Conservation (phyloP, 306 rosid species). For the Erythrophleum fordii region DNA sequence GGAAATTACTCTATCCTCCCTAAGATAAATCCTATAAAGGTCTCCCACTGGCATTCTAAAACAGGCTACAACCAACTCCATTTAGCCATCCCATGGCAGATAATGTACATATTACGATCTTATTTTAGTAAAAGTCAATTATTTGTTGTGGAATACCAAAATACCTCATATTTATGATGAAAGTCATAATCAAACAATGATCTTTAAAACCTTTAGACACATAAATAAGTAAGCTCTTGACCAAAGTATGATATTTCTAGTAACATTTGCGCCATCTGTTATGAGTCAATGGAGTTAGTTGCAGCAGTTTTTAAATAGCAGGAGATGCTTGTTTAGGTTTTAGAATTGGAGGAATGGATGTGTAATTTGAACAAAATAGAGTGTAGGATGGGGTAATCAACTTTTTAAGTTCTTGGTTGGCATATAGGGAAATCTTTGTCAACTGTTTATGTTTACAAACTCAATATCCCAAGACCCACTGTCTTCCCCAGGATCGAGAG, state of each 20-base stretch:
- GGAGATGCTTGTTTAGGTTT: constrained; percentile 15
- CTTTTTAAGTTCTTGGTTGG: neutral
- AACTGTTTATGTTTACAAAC: neutral
- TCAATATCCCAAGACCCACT: neutral
- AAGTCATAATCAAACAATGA: neutral
- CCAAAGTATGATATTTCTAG: neutral
- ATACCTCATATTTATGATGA: constrained; percentile 1
- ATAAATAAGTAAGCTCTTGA: neutral
- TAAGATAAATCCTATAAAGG: neutral
- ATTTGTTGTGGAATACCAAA: neutral
- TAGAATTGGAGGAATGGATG: neutral
- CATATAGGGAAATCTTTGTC: neutral
- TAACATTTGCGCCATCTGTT: neutral
- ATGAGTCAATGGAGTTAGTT: neutral
- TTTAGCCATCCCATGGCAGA: constrained; percentile 1
- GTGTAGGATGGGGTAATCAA: neutral
- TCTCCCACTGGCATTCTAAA: neutral
- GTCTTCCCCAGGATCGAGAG: neutral
- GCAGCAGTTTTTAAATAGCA: neutral
- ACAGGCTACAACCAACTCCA: constrained; percentile 16
- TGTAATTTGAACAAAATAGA: neutral
- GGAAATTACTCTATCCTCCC: constrained; percentile 30
- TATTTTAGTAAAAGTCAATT: constrained; percentile 6
- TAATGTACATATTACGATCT: neutral
- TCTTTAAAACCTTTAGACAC: neutral